Percentiles rank a stretch among this genome's conserved stretches.
Evolutionary conservation across 192 early-diverging fungal genomes (phyloP).

Genomic region (Umbelopsis vinacea): DNA sequence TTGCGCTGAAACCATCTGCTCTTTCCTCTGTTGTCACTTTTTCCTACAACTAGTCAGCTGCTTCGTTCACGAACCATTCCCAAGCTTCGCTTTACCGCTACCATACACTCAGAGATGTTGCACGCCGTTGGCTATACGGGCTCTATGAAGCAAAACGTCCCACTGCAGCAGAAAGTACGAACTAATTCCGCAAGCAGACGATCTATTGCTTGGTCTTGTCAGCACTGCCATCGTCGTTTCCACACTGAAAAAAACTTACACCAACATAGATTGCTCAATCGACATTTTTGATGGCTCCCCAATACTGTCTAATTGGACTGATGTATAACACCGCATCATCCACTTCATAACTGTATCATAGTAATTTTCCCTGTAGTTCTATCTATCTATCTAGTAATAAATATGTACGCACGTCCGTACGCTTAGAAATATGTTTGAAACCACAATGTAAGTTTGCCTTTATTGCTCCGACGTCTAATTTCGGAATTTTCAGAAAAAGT

Average conservation of each 20-base stretch:
- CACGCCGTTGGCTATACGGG: neutral
- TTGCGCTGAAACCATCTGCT: no score
- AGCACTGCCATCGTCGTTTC: slow-evolving; percentile 7
- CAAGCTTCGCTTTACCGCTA: no score
- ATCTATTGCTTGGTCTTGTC: slow-evolving; percentile 1
- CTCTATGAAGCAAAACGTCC: neutral
- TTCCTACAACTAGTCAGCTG: no score
- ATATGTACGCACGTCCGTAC: no score
- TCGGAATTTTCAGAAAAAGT: neutral
- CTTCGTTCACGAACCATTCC: no score
- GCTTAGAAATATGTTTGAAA: neutral
- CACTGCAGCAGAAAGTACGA: neutral
- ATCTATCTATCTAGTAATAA: neutral
- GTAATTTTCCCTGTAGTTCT: neutral
- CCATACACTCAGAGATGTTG: neutral
- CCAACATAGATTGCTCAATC: neutral
- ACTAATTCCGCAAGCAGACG: neutral
- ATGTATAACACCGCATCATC: neutral
- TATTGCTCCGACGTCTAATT: slow-evolving; percentile 4
- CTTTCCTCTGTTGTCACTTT: no score
- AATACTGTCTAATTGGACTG: no score
- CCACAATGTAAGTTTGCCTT: neutral
- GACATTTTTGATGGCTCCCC: neutral
- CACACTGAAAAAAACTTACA: slow-evolving; percentile 17
- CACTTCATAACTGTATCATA: neutral